Conservation (phyloP, 148 eudicot genomes). For the Gaultheria prostrata region DNA sequence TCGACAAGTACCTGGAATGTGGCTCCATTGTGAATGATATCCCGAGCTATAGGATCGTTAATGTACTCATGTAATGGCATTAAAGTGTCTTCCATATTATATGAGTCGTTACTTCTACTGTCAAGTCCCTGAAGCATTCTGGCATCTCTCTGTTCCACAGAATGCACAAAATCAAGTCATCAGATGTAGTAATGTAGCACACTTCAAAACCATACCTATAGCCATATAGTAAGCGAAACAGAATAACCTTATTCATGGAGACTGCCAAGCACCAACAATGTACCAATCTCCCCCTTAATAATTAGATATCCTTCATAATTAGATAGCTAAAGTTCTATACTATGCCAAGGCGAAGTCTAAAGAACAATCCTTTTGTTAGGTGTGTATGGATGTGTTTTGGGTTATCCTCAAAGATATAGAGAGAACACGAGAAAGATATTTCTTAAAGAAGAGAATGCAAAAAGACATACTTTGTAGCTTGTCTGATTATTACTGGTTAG, state of each 20-base stretch:
- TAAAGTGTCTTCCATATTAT: constrained; percentile 67
- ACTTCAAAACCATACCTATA: background rate
- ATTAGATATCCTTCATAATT: background rate
- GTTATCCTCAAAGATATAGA: background rate
- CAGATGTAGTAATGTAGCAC: background rate
- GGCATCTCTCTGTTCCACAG: constrained; percentile 66
- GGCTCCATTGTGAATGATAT: constrained; percentile 94
- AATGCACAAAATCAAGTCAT: constrained; percentile 14
- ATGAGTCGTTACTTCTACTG: constrained; percentile 43
- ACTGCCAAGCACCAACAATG: background rate
- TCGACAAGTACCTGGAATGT: constrained; percentile 75
- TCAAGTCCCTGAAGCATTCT: constrained; percentile 38
- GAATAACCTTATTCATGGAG: background rate
- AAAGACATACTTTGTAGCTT: background rate
- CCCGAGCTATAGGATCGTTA: constrained; percentile 72
- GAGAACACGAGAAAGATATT: background rate
- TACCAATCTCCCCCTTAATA: background rate
- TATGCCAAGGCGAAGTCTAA: background rate
- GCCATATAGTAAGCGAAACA: background rate
- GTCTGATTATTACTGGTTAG: background rate
- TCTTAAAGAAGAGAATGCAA: background rate
- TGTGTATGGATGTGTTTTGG: background rate
- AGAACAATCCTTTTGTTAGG: background rate
- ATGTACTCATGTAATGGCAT: constrained; percentile 86
- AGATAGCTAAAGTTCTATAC: background rate